Base-by-base conservation (phyloP, 192 early-diverging fungal genomes). In the Coemansia sp. region DNA sequence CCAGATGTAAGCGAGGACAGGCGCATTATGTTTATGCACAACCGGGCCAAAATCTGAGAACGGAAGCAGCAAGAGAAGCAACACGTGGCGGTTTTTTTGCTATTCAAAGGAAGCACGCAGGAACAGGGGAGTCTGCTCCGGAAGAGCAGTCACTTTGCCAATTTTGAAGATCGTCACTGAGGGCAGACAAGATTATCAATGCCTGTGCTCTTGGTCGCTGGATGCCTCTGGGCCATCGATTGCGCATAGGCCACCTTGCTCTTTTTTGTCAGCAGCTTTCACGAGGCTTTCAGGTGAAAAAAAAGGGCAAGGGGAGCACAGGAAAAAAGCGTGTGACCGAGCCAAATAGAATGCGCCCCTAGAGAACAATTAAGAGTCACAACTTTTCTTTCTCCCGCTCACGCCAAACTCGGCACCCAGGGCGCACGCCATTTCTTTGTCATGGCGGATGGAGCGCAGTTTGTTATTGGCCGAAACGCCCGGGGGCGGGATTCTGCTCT, bases 61-160 rank as follows among this genome's bases (percentile, higher is more conserved):
- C 26, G 50, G 50, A 53, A 23, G 48, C 48, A n/a, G 7, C 33
- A 53, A 53, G 5, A 14, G 50, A 53, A 6, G 50, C 50, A 53
- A 21, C 45, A 64, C 62, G 62, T 64, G 62, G 62, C 62, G 18
- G 47, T 64, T 64, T 64, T 64, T 26, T 52, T 33, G 56, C 34
- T 25, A 58, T 58, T 37, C 18, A 31, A 58, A 18, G n/a, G n/a
- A 31, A 31, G 31, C 52, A 53, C 52, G 26, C 52, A 53, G 52
- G 52, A 26, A n/a, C 12, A 4, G 31, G 31, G 31, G 31, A 31
- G 31, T 31, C 5, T 53, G 52, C 28, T 53, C n/a, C n/a, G 52
- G 52, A 31, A 20, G 34, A 36, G 56, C 56, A 58, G 56, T 58
- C 56, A 58, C 56, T 58, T 58, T 6, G 23, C 52, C n/a, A n/a